A percentile compares a stretch with the other conserved stretches of the same genome.
These are phyloP conservation scores for Cephaloascus albidus DNA, from an alignment of 805 yeast genomes.

Conservation along the genomic window DNA sequence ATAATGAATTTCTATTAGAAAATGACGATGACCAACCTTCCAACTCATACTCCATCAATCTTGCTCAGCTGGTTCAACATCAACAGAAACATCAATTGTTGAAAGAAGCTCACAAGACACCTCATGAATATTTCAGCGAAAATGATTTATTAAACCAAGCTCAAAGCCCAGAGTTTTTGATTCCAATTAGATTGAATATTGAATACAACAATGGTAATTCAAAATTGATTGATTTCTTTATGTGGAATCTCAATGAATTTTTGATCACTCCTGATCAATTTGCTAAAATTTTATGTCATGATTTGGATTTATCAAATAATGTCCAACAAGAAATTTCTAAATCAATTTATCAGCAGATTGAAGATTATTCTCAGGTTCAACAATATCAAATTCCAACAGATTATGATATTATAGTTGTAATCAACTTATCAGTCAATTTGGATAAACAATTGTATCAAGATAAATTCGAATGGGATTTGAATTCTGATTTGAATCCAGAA, in stretches of 20 bases:
- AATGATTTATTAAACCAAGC: slow-evolving; percentile 18
- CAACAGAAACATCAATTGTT: slow-evolving; percentile 1
- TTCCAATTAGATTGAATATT: slow-evolving; percentile 59
- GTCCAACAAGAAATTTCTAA: slow-evolving; percentile 56
- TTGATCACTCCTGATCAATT: slow-evolving; percentile 63
- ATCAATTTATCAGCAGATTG: slow-evolving; percentile 73
- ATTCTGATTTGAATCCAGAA: slow-evolving; percentile 60
- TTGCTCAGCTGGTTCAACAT: slow-evolving; percentile 2
- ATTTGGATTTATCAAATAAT: slow-evolving; percentile 67
- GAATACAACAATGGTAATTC: slow-evolving; percentile 44
- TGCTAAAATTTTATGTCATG: slow-evolving; percentile 71
- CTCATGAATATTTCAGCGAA: background rate
- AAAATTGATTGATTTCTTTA: slow-evolving; percentile 50
- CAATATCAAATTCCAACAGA: slow-evolving; percentile 59
- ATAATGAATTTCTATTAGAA: slow-evolving; percentile 34
- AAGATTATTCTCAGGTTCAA: slow-evolving; percentile 57
- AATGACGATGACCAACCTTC: slow-evolving; percentile 7
- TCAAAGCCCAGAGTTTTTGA: slow-evolving; percentile 31
- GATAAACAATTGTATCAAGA: slow-evolving; percentile 84
- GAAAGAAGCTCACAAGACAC: background rate
- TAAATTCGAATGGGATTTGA: slow-evolving; percentile 88
- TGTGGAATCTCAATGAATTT: slow-evolving; percentile 67
- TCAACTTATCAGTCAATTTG: slow-evolving; percentile 73
- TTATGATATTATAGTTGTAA: slow-evolving; percentile 61
- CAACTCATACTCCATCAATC: slow-evolving; percentile 1